Percentiles rank a stretch among this genome's conserved stretches.
These are phyloP conservation scores for Lentinula detonsa DNA, from an alignment of 768 basidiomycete genomes.

Conservation along the genomic window DNA sequence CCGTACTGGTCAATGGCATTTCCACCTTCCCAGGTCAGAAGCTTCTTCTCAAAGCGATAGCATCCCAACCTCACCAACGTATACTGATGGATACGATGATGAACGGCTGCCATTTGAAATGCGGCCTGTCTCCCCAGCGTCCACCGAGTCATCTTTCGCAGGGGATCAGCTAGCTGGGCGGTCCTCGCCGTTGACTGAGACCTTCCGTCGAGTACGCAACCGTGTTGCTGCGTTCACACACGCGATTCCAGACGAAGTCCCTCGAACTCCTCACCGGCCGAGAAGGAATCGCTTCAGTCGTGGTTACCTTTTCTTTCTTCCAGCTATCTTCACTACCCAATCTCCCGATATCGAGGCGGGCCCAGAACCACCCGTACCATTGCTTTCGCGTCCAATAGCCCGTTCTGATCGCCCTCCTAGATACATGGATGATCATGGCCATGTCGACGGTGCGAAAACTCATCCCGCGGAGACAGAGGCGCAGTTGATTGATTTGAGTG, in stretches of 20 bases:
- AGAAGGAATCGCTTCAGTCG: constrained; percentile 42
- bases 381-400: constrained; percentile 19
- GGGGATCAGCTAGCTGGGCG: constrained; percentile 37
- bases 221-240: constrained; percentile 45
- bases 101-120: constrained; percentile 61
- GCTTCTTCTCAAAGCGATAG: constrained; percentile 38
- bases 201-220: constrained; percentile 50
- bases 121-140: constrained; percentile 49
- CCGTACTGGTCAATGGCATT: constrained; percentile 66
- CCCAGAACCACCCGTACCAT: constrained; percentile 17
- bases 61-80: constrained; percentile 35
- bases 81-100: constrained; percentile 42
- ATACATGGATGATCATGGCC: neutral
- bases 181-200: constrained; percentile 42
- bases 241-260: constrained; percentile 25
- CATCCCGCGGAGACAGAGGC: neutral
- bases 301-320: constrained; percentile 75
- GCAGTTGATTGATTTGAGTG: constrained; percentile 13
- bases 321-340: constrained; percentile 62
- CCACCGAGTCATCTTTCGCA: constrained; percentile 39
- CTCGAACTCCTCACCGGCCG: constrained; percentile 43
- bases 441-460: neutral
- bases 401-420: constrained; percentile 5
- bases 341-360: constrained; percentile 36
- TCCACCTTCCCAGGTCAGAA: constrained; percentile 56